phyloP scores from a whole-genome alignment of 257 asterid species.

The Sherardia arvensis region DNA sequence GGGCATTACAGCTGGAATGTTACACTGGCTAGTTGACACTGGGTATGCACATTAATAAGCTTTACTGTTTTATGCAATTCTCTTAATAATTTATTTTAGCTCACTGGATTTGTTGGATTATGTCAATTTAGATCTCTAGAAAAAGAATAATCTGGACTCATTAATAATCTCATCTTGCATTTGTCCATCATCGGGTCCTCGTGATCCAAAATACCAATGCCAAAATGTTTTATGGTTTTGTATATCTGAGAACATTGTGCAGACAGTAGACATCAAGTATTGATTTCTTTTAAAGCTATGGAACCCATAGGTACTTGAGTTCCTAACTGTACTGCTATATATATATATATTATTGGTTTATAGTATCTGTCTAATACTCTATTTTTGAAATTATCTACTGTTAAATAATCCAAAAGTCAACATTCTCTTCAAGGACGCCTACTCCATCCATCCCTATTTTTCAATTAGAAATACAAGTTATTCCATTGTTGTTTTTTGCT shows the following conservation, averaged over 20 bases:
- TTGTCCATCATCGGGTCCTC: not conserved
- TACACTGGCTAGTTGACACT: slow-evolving; percentile 88
- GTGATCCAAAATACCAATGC: too few relatives aligned
- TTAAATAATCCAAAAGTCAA: not conserved
- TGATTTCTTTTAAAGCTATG: not conserved
- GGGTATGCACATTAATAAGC: slow-evolving; percentile 40
- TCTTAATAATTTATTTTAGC: not conserved
- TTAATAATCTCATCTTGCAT: not conserved
- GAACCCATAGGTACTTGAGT: not conserved
- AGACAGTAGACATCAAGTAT: not conserved
- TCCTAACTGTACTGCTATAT: not conserved
- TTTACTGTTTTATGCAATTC: not conserved
- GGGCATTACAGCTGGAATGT: slow-evolving; percentile 88
- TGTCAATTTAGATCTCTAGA: not conserved
- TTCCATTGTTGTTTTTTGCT: not conserved
- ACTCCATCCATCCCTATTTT: not conserved
- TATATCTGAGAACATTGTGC: not conserved
- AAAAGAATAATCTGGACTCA: too few relatives aligned
- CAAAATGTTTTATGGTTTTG: too few relatives aligned
- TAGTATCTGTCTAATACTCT: too few relatives aligned
- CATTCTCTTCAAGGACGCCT: not conserved
- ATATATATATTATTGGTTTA: not conserved
- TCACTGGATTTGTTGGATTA: not conserved
- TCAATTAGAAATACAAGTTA: not conserved
- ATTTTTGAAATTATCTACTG: not conserved